Evolutionary conservation across 2,329 filamentous ascomycete species (phyloP), one percentile per base, ranked within the genome.

Genomic region (Penicillium glabrum): DNA sequence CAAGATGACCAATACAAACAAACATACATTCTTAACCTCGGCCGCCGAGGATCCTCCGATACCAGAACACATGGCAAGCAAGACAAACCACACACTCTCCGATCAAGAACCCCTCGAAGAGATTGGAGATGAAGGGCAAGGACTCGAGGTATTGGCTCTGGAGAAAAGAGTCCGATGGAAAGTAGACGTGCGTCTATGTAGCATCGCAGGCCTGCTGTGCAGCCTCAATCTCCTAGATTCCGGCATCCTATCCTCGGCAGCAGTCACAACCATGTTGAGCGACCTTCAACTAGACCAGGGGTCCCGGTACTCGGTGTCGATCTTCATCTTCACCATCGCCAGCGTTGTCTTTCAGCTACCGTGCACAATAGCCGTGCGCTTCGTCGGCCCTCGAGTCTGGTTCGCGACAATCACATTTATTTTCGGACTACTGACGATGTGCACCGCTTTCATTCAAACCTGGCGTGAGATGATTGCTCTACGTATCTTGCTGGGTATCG

Each of bases 291-390:
- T 90, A 29, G 54, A 60, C 13, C 80, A 84, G 43, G 87, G 87
- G 23, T 84, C 87, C 61, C 80, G 87, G 39, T 90, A 88, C 63
- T 88, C 85, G 1, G 82, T 90, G 5, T 82, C 86, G 23, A 90
- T 91, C 56, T 88, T 90, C 75, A 88, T 90, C 69, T 89, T 90
- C 72, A 89, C 87, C 10, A 81, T 90, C 54, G 80, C 86, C 5
- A 86, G 82, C 64, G 86, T 90, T 41, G 80, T 81, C 10, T 89
- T 88, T 66, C 87, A 90, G 69, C 75, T 90, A 8, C 88, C 88
- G 0, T 86, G 85, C 1, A 90, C 87, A 0, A 80, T 90, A 45
- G 83, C 86, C 1, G 85, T 89, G 27, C 80, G 88, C 46, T 80
- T 83, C 1, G 78, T 88, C 48, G 87, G 88, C 0, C 88, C 88